phyloP scores from a whole-genome alignment of 164 flowering plant species.

The Cinnamomum chago region DNA sequence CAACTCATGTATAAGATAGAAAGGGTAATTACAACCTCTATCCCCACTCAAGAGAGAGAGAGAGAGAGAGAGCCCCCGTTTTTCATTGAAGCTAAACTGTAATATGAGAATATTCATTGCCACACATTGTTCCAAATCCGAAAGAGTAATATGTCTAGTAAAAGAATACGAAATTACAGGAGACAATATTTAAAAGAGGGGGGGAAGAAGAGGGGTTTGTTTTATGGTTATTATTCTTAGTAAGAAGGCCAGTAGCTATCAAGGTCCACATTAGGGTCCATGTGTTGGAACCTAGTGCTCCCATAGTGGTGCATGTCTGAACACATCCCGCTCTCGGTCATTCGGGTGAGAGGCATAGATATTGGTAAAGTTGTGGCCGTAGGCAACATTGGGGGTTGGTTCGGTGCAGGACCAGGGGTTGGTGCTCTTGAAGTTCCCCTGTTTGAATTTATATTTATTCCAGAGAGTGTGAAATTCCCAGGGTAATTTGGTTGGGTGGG shows the following conservation, averaged over 20 bases:
- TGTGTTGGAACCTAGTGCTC: constrained; percentile 32
- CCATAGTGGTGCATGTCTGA: constrained; percentile 29
- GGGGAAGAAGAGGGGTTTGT: not conserved
- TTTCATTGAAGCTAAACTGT: too few relatives aligned
- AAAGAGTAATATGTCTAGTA: too few relatives aligned
- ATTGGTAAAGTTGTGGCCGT: constrained; percentile 21
- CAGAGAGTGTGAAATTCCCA: constrained; percentile 60
- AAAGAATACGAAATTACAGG: not conserved
- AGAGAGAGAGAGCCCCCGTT: too few relatives aligned
- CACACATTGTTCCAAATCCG: too few relatives aligned
- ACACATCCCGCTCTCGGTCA: constrained; percentile 20
- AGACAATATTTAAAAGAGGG: not conserved
- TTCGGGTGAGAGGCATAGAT: not conserved
- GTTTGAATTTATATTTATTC: constrained; percentile 68
- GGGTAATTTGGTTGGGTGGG: constrained; percentile 43
- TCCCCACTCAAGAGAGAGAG: too few relatives aligned
- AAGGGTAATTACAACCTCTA: too few relatives aligned
- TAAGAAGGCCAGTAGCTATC: constrained; percentile 62
- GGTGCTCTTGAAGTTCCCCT: constrained; percentile 35
- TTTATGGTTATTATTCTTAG: not conserved
- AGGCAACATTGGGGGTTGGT: constrained; percentile 23
- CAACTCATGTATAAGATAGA: too few relatives aligned
- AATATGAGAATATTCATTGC: too few relatives aligned
- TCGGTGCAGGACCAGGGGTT: constrained; percentile 12
- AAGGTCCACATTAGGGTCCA: constrained; percentile 60